Evolutionary conservation across 148 eudicot species (phyloP).

Genomic region (Silene uniflora): DNA sequence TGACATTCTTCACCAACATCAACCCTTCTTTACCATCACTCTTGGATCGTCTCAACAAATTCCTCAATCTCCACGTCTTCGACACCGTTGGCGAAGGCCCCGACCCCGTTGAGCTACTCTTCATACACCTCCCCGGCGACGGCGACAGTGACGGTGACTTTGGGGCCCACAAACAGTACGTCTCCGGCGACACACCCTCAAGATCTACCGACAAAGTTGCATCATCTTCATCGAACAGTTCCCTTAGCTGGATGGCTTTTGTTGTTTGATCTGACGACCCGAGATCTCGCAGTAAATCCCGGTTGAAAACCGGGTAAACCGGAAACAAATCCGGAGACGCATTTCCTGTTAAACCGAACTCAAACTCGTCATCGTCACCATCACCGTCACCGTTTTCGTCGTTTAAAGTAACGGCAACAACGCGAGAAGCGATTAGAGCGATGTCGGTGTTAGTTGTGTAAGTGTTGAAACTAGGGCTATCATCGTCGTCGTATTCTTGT

Average conservation of each 20-base stretch:
- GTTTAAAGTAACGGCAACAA: neutral
- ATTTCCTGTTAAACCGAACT: neutral
- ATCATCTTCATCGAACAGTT: neutral
- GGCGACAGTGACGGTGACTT: neutral
- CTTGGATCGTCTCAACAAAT: conserved; percentile 11
- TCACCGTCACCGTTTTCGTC: neutral
- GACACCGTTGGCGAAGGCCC: neutral
- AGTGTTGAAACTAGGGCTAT: conserved; percentile 6
- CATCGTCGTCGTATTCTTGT: neutral
- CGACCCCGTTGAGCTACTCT: conserved; percentile 10
- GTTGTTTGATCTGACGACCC: neutral
- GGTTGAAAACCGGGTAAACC: conserved; percentile 16
- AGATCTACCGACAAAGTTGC: neutral
- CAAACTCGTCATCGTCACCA: neutral
- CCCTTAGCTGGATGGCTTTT: neutral
- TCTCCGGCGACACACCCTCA: neutral
- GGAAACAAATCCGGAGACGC: neutral
- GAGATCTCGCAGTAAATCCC: conserved; percentile 10
- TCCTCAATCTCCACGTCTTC: conserved; percentile 13
- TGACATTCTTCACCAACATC: neutral
- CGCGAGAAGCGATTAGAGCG: conserved; percentile 5
- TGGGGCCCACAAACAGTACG: conserved; percentile 17
- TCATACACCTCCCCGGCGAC: conserved; percentile 5
- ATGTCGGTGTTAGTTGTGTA: neutral
- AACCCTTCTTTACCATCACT: conserved; percentile 16